phyloP scores from a whole-genome alignment of 371 early-diverging fungal species.

The Umbelopsis sp. region DNA sequence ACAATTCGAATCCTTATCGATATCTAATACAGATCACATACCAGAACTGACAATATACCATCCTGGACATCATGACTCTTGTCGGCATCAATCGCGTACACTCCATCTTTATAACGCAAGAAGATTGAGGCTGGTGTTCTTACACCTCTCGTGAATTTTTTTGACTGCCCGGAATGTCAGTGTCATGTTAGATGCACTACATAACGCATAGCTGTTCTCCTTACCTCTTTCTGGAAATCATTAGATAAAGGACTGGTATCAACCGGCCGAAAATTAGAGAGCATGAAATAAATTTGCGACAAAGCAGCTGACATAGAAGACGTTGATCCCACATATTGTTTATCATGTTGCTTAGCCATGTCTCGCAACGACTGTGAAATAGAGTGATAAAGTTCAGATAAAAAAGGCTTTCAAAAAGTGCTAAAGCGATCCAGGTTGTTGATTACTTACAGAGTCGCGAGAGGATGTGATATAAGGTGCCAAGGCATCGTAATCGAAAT shows the following conservation, averaged over 20 bases:
- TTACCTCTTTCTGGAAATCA: conserved; percentile 61
- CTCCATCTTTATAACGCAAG: conserved; percentile 69
- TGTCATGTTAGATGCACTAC: too few relatives aligned
- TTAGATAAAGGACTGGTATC: conserved; percentile 65
- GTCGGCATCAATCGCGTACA: conserved; percentile 86
- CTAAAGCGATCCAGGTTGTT: too few relatives aligned
- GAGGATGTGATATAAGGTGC: conserved; percentile 84
- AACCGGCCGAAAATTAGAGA: conserved; percentile 70
- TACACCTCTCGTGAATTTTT: conserved; percentile 59
- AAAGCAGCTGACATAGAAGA: conserved; percentile 83
- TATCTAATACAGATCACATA: conserved; percentile 31
- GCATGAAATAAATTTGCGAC: conserved; percentile 77
- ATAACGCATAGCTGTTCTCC: too few relatives aligned
- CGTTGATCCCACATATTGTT: conserved; percentile 83
- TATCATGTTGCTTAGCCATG: conserved; percentile 47
- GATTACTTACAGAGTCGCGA: conserved; percentile 58
- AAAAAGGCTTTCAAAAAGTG: too few relatives aligned
- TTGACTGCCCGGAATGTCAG: conserved; percentile 37
- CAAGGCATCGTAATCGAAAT: conserved; percentile 81
- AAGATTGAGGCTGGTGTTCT: conserved; percentile 66
- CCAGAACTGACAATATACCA: conserved; percentile 65
- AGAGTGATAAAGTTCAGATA: too few relatives aligned
- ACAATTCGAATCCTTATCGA: conserved; percentile 5
- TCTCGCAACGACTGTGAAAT: conserved; percentile 43
- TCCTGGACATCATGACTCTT: conserved; percentile 72